Conservation (phyloP, 2,329 filamentous ascomycete species). For the Fulvia fulva region DNA sequence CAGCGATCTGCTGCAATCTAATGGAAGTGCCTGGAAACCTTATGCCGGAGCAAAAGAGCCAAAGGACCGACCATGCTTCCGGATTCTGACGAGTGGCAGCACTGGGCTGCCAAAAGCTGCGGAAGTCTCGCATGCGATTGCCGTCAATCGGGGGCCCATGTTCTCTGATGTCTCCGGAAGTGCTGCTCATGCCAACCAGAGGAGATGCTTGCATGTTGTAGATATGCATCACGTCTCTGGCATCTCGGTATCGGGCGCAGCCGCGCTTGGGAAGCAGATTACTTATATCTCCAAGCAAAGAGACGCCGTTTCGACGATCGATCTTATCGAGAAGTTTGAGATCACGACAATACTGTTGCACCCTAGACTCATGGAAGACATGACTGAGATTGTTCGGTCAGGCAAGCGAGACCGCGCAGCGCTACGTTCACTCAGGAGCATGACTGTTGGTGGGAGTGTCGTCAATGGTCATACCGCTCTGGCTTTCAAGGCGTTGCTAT, state of each 20-base stretch:
- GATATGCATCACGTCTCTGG: constrained; percentile 2
- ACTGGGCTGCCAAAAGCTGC: neutral
- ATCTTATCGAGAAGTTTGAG: neutral
- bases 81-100: neutral
- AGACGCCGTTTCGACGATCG: neutral
- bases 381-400: neutral
- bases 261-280: neutral
- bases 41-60: neutral
- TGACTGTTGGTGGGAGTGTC: neutral
- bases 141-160: neutral
- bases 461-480: neutral
- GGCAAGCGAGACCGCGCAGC: neutral
- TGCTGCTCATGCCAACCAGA: neutral
- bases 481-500: neutral
- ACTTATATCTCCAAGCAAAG: neutral
- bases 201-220: neutral
- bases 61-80: neutral
- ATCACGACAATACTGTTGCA: neutral
- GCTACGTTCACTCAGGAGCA: neutral
- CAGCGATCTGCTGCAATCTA: neutral
- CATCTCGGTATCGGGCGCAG: neutral
- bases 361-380: neutral
- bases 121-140: neutral
- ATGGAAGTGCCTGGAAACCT: neutral
- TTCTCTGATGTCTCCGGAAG: neutral